phyloP scores from a whole-genome alignment of 192 early-diverging fungal genomes.

The Entomortierella lignicola region DNA sequence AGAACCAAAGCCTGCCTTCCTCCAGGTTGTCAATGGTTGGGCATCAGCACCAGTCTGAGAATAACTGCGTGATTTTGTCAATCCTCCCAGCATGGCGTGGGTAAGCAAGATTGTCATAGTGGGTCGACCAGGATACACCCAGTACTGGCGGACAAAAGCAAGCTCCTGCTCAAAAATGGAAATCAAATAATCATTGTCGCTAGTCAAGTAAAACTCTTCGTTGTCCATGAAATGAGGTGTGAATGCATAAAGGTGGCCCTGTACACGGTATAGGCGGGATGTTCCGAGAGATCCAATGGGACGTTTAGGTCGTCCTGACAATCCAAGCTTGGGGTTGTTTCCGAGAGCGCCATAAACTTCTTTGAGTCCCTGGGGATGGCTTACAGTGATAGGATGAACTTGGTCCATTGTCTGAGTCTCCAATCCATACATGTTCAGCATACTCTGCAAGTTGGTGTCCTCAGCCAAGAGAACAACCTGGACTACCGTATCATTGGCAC shows the following conservation, averaged over 20 bases:
- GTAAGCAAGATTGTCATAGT: constrained; percentile 84
- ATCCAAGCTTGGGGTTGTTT: constrained; percentile 78
- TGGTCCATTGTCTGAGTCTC: constrained; percentile 84
- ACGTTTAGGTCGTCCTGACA: constrained; percentile 80
- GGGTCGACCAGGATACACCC: constrained; percentile 78
- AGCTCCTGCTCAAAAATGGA: constrained; percentile 82
- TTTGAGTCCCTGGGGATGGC: constrained; percentile 76
- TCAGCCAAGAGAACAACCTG: constrained; percentile 86
- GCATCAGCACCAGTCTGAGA: constrained; percentile 36
- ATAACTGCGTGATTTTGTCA: constrained; percentile 46
- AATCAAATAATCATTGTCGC: constrained; percentile 87
- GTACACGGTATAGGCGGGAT: constrained; percentile 82
- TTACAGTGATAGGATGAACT: constrained; percentile 75
- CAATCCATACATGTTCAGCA: constrained; percentile 77
- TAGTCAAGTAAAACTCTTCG: constrained; percentile 88
- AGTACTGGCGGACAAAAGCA: constrained; percentile 78
- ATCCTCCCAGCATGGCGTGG: constrained; percentile 80
- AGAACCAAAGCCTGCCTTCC: constrained; percentile 22
- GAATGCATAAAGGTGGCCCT: constrained; percentile 86
- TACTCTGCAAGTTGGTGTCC: constrained; percentile 74
- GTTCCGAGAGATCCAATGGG: constrained; percentile 85
- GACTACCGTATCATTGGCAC: constrained; percentile 70
- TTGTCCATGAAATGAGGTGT: constrained; percentile 90
- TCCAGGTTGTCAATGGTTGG: constrained; percentile 27
- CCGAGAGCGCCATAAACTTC: constrained; percentile 83